phyloP scores from a whole-genome alignment of 163 green algal genomes.

The Scenedesmus sp. region DNA sequence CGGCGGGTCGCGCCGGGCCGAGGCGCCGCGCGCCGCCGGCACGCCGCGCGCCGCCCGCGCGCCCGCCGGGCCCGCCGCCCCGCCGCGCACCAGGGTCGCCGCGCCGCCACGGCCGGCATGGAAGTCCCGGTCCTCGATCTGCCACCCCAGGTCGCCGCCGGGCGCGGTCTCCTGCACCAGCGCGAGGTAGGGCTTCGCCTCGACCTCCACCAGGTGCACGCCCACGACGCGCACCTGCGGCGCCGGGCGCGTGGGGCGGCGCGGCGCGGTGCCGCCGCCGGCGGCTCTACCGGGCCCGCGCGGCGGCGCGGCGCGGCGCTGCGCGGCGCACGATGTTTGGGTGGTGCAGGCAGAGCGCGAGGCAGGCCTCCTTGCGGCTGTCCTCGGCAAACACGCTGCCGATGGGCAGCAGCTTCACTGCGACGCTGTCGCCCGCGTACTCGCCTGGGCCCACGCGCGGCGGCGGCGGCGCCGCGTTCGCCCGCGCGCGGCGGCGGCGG shows the following conservation, averaged over 20 bases:
- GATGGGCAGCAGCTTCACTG: slow-evolving; percentile 47
- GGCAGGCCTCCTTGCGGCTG: slow-evolving; percentile 43
- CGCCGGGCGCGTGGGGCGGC: no score
- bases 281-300: no score
- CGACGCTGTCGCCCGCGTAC: slow-evolving; percentile 44
- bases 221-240: slow-evolving; percentile 43
- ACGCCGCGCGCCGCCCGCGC: no score
- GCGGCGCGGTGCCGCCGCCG: no score
- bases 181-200: slow-evolving; percentile 29
- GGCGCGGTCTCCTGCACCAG: slow-evolving; percentile 42
- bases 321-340: slow-evolving; percentile 45
- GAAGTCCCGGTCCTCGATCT: slow-evolving; percentile 45
- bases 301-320: no score
- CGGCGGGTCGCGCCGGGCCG: no score
- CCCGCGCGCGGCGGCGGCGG: not conserved
- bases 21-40: no score
- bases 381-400: slow-evolving; percentile 43
- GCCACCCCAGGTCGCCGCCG: slow-evolving; percentile 43
- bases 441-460: slow-evolving; percentile 39
- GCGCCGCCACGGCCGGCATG: slow-evolving; percentile 8
- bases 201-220: slow-evolving; percentile 44
- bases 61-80: no score
- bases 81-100: slow-evolving; percentile 35
- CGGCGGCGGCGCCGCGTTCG: no score
- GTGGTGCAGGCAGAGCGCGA: slow-evolving; percentile 44